Percentiles rank a stretch among this genome's conserved stretches.
Evolutionary conservation across 352 stramenopile species (phyloP).

Genomic region (Pythium monospermum): DNA sequence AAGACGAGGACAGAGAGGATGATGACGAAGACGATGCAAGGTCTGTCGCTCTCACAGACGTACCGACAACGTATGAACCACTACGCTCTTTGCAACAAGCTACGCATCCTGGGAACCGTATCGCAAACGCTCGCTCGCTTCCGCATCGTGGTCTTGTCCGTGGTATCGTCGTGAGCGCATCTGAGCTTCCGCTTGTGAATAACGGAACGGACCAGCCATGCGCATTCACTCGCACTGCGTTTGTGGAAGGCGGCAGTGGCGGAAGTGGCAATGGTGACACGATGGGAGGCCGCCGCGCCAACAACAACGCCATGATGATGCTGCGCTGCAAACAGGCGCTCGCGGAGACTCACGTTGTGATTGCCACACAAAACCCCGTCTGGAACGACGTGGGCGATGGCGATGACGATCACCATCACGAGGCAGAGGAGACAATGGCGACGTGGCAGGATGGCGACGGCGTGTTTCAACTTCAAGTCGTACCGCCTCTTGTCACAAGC

Average conservation of each 20-base stretch:
- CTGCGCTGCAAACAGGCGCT: constrained; percentile 62
- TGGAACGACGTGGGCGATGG: constrained; percentile 38
- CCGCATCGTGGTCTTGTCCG: constrained; percentile 34
- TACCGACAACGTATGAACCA: constrained; percentile 36
- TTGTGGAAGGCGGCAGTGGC: constrained; percentile 43
- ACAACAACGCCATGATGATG: constrained; percentile 37
- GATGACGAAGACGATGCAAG: constrained; percentile 30
- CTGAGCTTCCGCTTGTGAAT: constrained; percentile 22
- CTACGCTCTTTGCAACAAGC: too few relatives aligned
- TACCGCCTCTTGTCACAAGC: constrained; percentile 20
- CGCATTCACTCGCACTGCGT: constrained; percentile 47
- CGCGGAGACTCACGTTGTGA: constrained; percentile 13
- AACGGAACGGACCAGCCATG: constrained; percentile 19
- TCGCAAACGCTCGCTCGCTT: neutral
- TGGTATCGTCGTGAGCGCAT: constrained; percentile 40
- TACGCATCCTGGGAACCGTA: too few relatives aligned
- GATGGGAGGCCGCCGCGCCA: neutral
- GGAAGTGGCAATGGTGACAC: neutral
- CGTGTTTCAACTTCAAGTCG: constrained; percentile 44
- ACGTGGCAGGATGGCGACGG: constrained; percentile 1
- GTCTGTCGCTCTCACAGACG: constrained; percentile 40
- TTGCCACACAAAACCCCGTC: too few relatives aligned
- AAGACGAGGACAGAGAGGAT: constrained; percentile 1
- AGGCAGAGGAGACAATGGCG: too few relatives aligned
- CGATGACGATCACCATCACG: neutral